Percentiles rank a stretch among this genome's conserved stretches.
Conservation (phyloP, 2,329 filamentous ascomycete genomes). For the Talaromyces sp. region DNA sequence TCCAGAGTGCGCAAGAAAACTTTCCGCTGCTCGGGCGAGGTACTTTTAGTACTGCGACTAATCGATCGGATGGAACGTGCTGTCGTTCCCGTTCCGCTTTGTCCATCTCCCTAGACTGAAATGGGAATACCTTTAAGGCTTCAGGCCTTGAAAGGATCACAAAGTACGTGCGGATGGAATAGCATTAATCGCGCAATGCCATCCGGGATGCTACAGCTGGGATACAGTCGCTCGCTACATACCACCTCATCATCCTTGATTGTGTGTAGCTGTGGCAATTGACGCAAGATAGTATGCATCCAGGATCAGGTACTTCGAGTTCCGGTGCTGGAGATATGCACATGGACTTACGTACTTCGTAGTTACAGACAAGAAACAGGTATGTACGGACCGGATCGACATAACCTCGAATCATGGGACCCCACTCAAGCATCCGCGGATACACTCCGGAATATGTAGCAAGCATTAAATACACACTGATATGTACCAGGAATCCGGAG, state of each 20-base stretch:
- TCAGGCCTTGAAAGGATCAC: neutral
- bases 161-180: neutral
- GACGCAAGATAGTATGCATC: neutral
- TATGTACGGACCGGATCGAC: neutral
- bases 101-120: neutral
- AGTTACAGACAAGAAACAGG: neutral
- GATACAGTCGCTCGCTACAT: neutral
- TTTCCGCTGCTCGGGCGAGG: neutral
- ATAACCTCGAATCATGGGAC: neutral
- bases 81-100: constrained; percentile 2
- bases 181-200: neutral
- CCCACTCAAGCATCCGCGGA: neutral
- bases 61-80: neutral
- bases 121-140: constrained; percentile 2
- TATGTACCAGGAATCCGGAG: neutral
- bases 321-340: too few relatives aligned
- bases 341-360: neutral
- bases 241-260: neutral
- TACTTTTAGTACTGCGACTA: neutral
- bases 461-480: neutral
- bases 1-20: neutral
- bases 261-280: neutral
- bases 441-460: neutral
- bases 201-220: neutral
- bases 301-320: too few relatives aligned